Conservation (phyloP, 2,329 filamentous ascomycete species). For the Metarhizium guizhouense region DNA sequence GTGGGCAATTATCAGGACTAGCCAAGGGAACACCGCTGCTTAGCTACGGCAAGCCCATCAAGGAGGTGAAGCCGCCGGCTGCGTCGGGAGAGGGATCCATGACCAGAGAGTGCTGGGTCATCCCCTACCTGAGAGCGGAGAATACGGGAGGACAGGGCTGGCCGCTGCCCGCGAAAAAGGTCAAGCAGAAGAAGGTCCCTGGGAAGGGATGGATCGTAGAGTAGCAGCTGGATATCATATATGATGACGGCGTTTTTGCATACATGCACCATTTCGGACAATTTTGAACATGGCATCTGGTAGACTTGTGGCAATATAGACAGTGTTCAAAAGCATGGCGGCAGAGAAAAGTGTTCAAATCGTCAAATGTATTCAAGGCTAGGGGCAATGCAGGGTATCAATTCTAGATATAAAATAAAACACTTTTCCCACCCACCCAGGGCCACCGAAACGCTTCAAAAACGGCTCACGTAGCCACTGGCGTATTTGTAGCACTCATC, state of each 20-base stretch:
- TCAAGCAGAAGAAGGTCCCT: conserved; percentile 66
- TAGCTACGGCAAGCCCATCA: conserved; percentile 82
- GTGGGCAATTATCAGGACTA: conserved; percentile 65
- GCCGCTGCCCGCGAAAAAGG: conserved; percentile 78
- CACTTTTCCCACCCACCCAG: background rate
- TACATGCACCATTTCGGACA: background rate
- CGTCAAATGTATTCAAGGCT: background rate
- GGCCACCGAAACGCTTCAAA: background rate
- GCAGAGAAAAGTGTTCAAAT: background rate
- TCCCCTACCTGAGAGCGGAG: conserved; percentile 67
- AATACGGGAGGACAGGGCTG: conserved; percentile 61
- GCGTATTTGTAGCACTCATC: conserved; percentile 24
- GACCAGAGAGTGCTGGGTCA: conserved; percentile 70
- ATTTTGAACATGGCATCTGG: background rate
- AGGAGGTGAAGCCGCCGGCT: conserved; percentile 54
- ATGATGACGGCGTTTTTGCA: background rate
- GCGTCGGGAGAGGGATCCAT: conserved; percentile 26
- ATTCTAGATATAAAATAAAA: background rate
- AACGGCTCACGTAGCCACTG: conserved; percentile 17
- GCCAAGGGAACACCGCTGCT: conserved; percentile 80
- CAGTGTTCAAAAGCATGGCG: background rate
- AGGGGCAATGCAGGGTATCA: conserved; percentile 1
- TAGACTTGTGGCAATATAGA: background rate
- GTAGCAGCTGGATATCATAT: conserved; percentile 15
- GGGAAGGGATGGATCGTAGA: conserved; percentile 69